Percentiles rank a stretch among this genome's conserved stretches.
phyloP scores from a whole-genome alignment of 164 flowering plant species.

The Warburgia ugandensis region DNA sequence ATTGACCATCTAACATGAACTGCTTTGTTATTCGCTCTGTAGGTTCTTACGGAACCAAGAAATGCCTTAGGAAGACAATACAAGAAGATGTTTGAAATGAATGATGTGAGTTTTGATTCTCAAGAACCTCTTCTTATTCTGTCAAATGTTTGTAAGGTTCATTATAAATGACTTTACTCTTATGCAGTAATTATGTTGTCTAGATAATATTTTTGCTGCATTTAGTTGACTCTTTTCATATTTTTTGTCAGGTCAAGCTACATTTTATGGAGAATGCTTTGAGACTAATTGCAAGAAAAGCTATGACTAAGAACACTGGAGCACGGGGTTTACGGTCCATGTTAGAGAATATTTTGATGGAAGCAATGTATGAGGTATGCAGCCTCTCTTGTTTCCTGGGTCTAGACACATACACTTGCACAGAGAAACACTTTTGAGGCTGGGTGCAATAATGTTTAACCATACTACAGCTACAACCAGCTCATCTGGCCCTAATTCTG shows the following conservation, averaged over 20 bases:
- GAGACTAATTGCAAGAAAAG: slow-evolving; percentile 69
- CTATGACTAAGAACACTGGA: slow-evolving; percentile 71
- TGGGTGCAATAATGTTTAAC: too few species aligned
- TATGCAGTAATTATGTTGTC: not conserved
- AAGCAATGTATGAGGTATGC: slow-evolving; percentile 91
- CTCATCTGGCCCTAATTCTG: too few species aligned
- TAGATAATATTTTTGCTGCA: not conserved
- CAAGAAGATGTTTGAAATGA: slow-evolving; percentile 82
- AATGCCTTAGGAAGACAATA: slow-evolving; percentile 92
- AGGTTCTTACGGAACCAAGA: slow-evolving; percentile 88
- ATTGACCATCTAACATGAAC: not conserved
- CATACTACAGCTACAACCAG: too few species aligned
- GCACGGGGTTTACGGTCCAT: slow-evolving; percentile 88
- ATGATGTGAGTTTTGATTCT: slow-evolving; percentile 45
- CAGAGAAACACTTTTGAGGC: too few species aligned
- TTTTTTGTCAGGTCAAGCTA: slow-evolving; percentile 58
- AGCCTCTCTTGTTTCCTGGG: not conserved
- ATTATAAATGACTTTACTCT: not conserved
- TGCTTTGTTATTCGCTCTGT: slow-evolving; percentile 9
- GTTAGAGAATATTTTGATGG: slow-evolving; percentile 74
- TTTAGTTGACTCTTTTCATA: not conserved
- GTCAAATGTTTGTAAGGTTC: not conserved
- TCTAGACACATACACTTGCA: too few species aligned
- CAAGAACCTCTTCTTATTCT: not conserved
- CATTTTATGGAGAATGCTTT: slow-evolving; percentile 71